Evolutionary conservation across 1,139 yeast genomes (phyloP), one percentile per base, ranked within the genome.

Genomic region (Kurtzmaniella natalensis): DNA sequence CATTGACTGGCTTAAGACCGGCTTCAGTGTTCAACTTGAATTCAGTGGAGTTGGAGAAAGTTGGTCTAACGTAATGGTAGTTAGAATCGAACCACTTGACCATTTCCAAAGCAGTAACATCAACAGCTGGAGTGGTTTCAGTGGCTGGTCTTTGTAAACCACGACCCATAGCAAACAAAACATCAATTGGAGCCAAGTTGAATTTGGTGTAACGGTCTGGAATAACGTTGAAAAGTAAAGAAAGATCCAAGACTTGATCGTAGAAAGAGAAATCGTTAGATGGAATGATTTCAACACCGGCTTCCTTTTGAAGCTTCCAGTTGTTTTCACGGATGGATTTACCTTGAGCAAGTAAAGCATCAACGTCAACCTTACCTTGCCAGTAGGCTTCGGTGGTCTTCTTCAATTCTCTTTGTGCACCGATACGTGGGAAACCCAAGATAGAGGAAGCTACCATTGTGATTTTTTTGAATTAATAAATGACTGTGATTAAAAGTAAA

Each of bases 21-120:
- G 68, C 70, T 34, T 54, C 60, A 39, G 63, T 45, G 69, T 82
- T 87, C 65, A 92, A 84, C 77, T 92, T 89, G 85, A 92, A 94
- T 55, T 82, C 81, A 47, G 97, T 92, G 50, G 88, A 78, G 78
- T 88, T 82, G 39, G 96, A 86, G 73, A 92, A 87, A 52, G 98
- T 94, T 69, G 98, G 98, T 78, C 98, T 87, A 58, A 92, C 97
- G 66, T 92, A 94, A 71, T 92, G 98, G 85, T 92, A 92, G 86
- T 92, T 92, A 46, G 97, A 85, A 70, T 92, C 98, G 54, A 92
- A 92, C 98, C 98, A 92, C 77, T 92, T 92, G 55, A 92, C 98
- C 98, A 92, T 92, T 79, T 92, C 98, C 67, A 87, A 78, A 54
- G 98, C 98, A 48, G 97, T 92, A 43, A 92, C 98, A 68, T 94